Base-by-base conservation (phyloP, 768 basidiomycete genomes). In the Xanthoconium stramineum region DNA sequence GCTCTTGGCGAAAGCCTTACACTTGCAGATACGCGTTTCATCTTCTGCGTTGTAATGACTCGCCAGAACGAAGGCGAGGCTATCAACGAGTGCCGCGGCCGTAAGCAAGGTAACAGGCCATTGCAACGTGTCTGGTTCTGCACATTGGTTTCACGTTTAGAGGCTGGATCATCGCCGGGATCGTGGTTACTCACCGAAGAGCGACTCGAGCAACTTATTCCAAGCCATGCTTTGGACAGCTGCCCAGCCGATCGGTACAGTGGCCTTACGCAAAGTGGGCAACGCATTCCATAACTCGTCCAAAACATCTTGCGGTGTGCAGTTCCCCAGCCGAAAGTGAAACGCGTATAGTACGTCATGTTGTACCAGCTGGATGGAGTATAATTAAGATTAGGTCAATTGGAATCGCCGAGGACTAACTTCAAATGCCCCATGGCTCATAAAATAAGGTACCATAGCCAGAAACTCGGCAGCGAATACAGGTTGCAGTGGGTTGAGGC, bases 241-340 rank as follows among this genome's bases (percentile, higher is more conserved):
- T 36, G 72, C 66, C 84, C 85, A 85, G 6, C 80, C 78, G 8
- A 66, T 52, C 17, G 53, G 50, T 8, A 44, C 62, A 19, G 81
- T 64, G 9, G 80, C 71, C 24, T 67, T 60, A 3, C 78, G 79
- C 15, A 88, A 70, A 0, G 78, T 76, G 0, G 85, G 80, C 7
- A 83, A 71, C 8, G 82, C 81, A 30, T 65, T 54, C 83, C 83
- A 85, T 1, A 88, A 61, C 56, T 88, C 84, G 51, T 83, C 79
- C 56, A 88, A 59, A 24, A 85, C 65, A 36, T 71, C 71, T 47
- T 70, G 72, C 0, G 78, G 78, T 35, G 83, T 83, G 14, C 82
- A 84, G 36, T 74, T 77, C 0, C 83, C 82, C 3, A 88, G 67
- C 20, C 68, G 64, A 66, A 78, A 86, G 13, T 68, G 63, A 35